Evolutionary conservation across 768 basidiomycete genomes (phyloP), one percentile per base, ranked within the genome.

Genomic region (Tremella yokohamensis): DNA sequence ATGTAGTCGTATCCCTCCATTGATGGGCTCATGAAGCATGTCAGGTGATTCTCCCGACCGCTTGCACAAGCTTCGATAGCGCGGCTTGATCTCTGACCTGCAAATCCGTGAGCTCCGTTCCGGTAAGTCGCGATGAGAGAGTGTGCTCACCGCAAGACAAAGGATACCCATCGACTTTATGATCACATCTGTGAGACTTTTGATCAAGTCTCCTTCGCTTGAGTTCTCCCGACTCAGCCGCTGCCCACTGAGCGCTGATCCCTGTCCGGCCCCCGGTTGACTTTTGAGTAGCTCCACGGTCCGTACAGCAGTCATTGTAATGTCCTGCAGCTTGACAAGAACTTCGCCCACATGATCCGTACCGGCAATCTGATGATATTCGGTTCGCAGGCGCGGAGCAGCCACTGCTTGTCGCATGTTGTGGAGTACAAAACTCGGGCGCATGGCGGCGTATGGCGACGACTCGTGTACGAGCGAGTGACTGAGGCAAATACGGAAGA

Each of bases 281-380:
- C 8, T 8, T 22, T 8, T 8, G 19, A 49, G 49, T 8, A 22
- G 7, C 20, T 49, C 49, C 4, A 29, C 49, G 4, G 18, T 20
- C 16, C 25, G 16, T n/a, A 49, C 16, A 6, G 49, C 25, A 19
- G 25, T 49, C 49, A 49, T 49, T n/a, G 49, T 49, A 8, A 49
- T 49, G 25, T 49, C 49, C n/a, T 49, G 24, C 25, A 49, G 25
- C 25, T 49, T 49, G 24, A n/a, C 49, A 6, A 49, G 24, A 3
- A 24, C 24, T 18, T 49, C 49, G 49, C 49, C 16, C 16, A n/a
- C 24, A 29, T n/a, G 16, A n/a, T 49, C 49, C 3, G 20, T 22
- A 8, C 18, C 24, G 4, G 49, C 49, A 3, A 29, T 29, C 25
- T 29, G 49, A 18, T 49, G 49, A 24, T 18, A 16, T 7, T 20